Evolutionary conservation across 495 filamentous ascomycete genomes (phyloP).

Genomic region (Pyronema omphalodes): DNA sequence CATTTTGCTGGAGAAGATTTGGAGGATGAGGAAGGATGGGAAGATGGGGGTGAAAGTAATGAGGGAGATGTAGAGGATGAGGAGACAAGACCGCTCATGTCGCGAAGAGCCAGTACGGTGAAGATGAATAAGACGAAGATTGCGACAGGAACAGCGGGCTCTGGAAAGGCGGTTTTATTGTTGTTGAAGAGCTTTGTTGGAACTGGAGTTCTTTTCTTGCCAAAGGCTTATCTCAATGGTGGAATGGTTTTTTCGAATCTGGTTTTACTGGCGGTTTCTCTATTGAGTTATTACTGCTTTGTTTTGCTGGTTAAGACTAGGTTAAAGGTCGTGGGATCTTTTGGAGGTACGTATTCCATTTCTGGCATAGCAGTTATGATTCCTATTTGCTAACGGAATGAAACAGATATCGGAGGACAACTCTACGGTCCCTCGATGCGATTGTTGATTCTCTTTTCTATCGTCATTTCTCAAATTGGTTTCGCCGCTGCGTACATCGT

Average conservation of each 20-base stretch:
- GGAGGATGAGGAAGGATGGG: slow-evolving; percentile 41
- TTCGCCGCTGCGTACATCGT: slow-evolving; percentile 98
- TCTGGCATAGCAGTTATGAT: background rate
- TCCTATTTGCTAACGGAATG: slow-evolving; percentile 1
- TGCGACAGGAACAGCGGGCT: slow-evolving; percentile 20
- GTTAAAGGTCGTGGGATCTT: slow-evolving; percentile 66
- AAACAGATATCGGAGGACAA: slow-evolving; percentile 63
- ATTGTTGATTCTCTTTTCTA: slow-evolving; percentile 65
- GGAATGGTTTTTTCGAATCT: slow-evolving; percentile 94
- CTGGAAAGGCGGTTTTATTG: slow-evolving; percentile 45
- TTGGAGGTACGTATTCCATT: slow-evolving; percentile 34
- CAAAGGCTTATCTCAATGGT: slow-evolving; percentile 62
- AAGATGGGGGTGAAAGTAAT: slow-evolving; percentile 62
- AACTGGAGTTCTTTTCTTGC: slow-evolving; percentile 91
- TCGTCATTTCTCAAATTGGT: slow-evolving; percentile 84
- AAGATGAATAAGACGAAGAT: slow-evolving; percentile 41
- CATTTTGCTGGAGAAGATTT: slow-evolving; percentile 95
- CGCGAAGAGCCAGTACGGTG: slow-evolving; percentile 35
- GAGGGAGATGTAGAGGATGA: slow-evolving; percentile 40
- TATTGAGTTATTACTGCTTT: slow-evolving; percentile 88
- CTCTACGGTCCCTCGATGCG: slow-evolving; percentile 87
- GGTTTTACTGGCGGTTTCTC: slow-evolving; percentile 65
- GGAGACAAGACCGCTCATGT: slow-evolving; percentile 62
- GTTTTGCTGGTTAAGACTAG: slow-evolving; percentile 77
- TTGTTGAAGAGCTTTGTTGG: slow-evolving; percentile 94